Conservation (phyloP, 306 rosid genomes). For the Ormosia emarginata region DNA sequence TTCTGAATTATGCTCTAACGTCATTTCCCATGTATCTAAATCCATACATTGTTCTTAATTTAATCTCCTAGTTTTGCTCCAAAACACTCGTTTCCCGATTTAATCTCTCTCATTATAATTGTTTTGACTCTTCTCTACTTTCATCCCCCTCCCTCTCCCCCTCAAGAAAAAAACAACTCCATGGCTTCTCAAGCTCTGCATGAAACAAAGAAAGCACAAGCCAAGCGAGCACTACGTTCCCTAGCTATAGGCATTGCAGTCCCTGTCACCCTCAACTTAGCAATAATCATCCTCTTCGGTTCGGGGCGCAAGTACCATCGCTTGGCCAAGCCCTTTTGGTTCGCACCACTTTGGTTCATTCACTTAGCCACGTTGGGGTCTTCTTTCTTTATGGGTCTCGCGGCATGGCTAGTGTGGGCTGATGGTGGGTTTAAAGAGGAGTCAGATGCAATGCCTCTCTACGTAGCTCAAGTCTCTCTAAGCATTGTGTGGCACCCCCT, state of each 20-base stretch:
- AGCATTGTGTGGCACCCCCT: conserved; percentile 66
- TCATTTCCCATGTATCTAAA: background rate
- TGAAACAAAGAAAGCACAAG: conserved; percentile 35
- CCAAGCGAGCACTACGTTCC: conserved; percentile 50
- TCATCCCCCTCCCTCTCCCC: background rate
- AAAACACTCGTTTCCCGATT: conserved; percentile 26
- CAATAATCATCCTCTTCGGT: conserved; percentile 41
- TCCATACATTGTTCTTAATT: background rate
- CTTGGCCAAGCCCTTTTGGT: conserved; percentile 46
- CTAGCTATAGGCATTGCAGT: conserved; percentile 40
- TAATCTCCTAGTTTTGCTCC: conserved; percentile 45
- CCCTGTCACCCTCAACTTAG: conserved; percentile 39
- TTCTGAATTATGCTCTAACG: background rate
- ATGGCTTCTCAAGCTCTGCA: conserved; percentile 27
- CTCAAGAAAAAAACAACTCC: background rate
- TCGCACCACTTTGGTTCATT: conserved; percentile 62
- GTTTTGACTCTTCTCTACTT: background rate
- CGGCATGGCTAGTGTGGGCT: conserved; percentile 80
- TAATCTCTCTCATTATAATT: background rate
- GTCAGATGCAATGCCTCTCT: conserved; percentile 42
- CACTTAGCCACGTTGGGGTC: conserved; percentile 44
- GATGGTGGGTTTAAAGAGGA: conserved; percentile 59
- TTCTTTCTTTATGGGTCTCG: conserved; percentile 58
- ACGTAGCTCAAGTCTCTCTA: conserved; percentile 39
- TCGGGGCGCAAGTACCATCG: conserved; percentile 38